Base-by-base conservation (phyloP, 768 basidiomycete genomes). In the Dioszegia crocea region DNA sequence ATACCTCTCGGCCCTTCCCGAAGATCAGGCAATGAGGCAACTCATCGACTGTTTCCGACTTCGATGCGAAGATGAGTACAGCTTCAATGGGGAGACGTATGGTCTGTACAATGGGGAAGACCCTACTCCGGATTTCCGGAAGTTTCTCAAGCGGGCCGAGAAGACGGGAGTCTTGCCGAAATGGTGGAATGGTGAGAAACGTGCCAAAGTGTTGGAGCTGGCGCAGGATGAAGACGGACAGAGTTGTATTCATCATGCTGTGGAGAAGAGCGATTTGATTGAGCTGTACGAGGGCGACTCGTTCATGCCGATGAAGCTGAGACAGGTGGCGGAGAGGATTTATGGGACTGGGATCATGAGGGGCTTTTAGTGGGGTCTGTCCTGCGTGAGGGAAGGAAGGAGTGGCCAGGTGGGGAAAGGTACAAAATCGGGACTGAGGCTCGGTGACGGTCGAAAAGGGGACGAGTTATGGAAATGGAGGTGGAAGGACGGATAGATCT, bases 1-100 rank as follows among this genome's bases (percentile, higher is more conserved):
- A 16, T 38, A 51, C 31, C 49, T 51, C 31, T 51, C 49, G 3
- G 10, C 4, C 21, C 33, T 51, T 9, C 36, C 49, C 31, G 4
- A 17, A 39, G 39, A 40, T 11, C 12, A 40, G 23, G 57, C 24
- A 3, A 39, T 49, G 26, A 11, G 46, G 12, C 45, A 58, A 6
- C 26, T 58, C 2, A 58, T 58, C 47, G 57, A 58, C 47, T 16
- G 12, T 11, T 58, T 38, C 27, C 57, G 57, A 21, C 36, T 58
- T 23, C 45, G 48, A 11, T 8, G 4, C 48, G 31, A 40, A 30
- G 57, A 58, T 27, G 57, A 58, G 23, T 58, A 58, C 21, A 29
- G 6, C 31, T 50, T 58, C 33, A 41, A 39, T 21, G 47, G 36
- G 19, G 26, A 39, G 12, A 3, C n/a, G 3, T 3, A 11, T 3